These are phyloP conservation scores for Globisporangium lucens DNA, from an alignment of 352 stramenopile genomes.

Conservation along the genomic window DNA sequence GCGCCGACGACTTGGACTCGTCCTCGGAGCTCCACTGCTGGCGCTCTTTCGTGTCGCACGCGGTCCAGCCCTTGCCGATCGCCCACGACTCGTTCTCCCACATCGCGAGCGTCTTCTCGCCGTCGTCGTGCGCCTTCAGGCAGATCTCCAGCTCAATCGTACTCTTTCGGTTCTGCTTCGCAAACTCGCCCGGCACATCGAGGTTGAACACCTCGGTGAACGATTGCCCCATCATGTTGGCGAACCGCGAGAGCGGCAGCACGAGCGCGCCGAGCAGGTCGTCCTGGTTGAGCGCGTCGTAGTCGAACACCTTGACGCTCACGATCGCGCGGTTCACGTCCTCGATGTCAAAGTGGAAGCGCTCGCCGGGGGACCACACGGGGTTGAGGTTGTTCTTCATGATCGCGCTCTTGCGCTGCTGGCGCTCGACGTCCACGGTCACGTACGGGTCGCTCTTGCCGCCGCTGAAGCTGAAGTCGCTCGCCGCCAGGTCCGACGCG, in stretches of 20 bases:
- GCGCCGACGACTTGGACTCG: conserved; percentile 36
- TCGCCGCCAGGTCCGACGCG: conserved; percentile 51
- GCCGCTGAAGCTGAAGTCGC: conserved; percentile 53
- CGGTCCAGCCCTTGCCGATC: conserved; percentile 40
- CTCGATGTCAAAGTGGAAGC: conserved; percentile 53
- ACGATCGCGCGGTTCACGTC: conserved; percentile 45
- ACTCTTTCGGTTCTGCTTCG: conserved; percentile 38
- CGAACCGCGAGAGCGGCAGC: conserved; percentile 48
- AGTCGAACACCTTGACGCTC: conserved; percentile 56
- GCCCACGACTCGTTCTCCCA: conserved; percentile 73
- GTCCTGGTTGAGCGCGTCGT: conserved; percentile 61
- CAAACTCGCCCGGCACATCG: conserved; percentile 39
- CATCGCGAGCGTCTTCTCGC: conserved; percentile 36
- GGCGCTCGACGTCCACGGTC: conserved; percentile 44
- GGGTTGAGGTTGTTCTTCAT: conserved; percentile 68
- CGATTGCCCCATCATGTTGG: conserved; percentile 34
- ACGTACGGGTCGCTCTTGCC: conserved; percentile 79
- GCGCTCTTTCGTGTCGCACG: conserved; percentile 40
- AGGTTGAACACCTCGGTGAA: conserved; percentile 52
- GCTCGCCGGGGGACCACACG: conserved; percentile 54
- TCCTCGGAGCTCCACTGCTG: conserved; percentile 57
- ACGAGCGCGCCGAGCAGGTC: conserved; percentile 60
- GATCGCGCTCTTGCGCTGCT: conserved; percentile 54
- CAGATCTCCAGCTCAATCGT: conserved; percentile 59
- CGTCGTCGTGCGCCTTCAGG: conserved; percentile 34